Conservation (phyloP, 306 rosid genomes). For the Pueraria montana region DNA sequence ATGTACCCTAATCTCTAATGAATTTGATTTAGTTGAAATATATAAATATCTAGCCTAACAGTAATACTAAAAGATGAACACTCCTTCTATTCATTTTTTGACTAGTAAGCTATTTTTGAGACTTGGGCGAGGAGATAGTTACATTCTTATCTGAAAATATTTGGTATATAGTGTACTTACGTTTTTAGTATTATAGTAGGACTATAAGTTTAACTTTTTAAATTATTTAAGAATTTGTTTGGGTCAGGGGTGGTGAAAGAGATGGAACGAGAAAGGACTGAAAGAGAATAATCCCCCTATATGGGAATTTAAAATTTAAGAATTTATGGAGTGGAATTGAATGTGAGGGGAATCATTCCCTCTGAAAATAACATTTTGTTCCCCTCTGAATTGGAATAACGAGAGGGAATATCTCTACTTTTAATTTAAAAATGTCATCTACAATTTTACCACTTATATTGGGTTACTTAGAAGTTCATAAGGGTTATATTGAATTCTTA, state of each 20-base stretch:
- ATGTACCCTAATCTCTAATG: conserved; percentile 10
- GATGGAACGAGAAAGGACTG: not conserved
- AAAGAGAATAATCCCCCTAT: conserved; percentile 4
- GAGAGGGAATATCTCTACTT: not conserved
- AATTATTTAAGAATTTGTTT: not conserved
- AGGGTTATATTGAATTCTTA: conserved; percentile 3
- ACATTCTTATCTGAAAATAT: not conserved
- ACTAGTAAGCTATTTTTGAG: not conserved
- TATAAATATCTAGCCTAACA: conserved; percentile 22
- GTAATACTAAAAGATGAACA: conserved; percentile 16
- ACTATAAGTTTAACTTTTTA: not conserved
- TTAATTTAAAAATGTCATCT: not conserved
- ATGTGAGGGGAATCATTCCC: conserved; percentile 24
- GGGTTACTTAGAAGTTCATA: conserved; percentile 3
- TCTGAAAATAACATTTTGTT: conserved; percentile 22
- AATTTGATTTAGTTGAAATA: not conserved
- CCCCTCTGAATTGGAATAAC: not conserved
- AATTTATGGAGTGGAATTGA: conserved; percentile 16
- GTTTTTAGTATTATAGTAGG: not conserved
- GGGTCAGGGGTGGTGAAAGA: not conserved
- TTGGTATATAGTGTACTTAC: not conserved
- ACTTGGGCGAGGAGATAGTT: not conserved
- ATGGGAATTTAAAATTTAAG: not conserved
- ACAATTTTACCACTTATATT: not conserved
- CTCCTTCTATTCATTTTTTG: conserved; percentile 3